phyloP scores from a whole-genome alignment of 2,329 filamentous ascomycete species.

The Lojkania enalia region DNA sequence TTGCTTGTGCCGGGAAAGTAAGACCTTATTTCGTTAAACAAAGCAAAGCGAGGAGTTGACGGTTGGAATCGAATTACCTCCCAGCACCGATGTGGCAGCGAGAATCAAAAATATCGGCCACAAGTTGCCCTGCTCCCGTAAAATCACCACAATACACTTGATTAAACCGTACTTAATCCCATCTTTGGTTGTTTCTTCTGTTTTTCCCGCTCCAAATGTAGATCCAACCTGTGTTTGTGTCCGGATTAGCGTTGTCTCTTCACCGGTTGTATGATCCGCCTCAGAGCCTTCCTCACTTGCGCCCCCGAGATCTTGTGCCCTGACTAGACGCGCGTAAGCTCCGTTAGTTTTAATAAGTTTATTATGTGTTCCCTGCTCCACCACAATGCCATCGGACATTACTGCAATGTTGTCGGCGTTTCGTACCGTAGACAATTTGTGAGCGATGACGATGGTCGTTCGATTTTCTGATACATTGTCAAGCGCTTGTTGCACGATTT shows the following conservation, averaged over 20 bases:
- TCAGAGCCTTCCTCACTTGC: constrained; percentile 18
- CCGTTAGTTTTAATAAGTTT: constrained; percentile 70
- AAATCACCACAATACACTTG: constrained; percentile 29
- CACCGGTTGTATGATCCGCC: constrained; percentile 20
- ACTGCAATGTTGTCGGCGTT: constrained; percentile 95
- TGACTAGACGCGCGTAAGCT: constrained; percentile 77
- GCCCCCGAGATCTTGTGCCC: constrained; percentile 52
- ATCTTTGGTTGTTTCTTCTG: constrained; percentile 22
- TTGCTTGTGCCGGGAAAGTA: constrained; percentile 53
- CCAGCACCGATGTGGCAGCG: constrained; percentile 35
- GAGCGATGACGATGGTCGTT: constrained; percentile 94
- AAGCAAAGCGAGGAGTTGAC: background rate
- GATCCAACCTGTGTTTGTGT: constrained; percentile 35
- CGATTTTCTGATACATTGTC: constrained; percentile 81
- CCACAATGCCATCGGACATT: constrained; percentile 76
- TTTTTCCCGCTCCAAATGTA: constrained; percentile 24
- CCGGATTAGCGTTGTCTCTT: constrained; percentile 25
- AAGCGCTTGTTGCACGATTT: constrained; percentile 88
- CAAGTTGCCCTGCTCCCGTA: constrained; percentile 39
- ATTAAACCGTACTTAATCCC: constrained; percentile 35
- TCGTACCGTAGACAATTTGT: constrained; percentile 90
- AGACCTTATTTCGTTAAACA: constrained; percentile 37
- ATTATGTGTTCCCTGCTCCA: constrained; percentile 89
- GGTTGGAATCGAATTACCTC: constrained; percentile 20
- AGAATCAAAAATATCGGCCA: constrained; percentile 42